Evolutionary conservation across 352 stramenopile species (phyloP).

Genomic region (Pythium periplocum): DNA sequence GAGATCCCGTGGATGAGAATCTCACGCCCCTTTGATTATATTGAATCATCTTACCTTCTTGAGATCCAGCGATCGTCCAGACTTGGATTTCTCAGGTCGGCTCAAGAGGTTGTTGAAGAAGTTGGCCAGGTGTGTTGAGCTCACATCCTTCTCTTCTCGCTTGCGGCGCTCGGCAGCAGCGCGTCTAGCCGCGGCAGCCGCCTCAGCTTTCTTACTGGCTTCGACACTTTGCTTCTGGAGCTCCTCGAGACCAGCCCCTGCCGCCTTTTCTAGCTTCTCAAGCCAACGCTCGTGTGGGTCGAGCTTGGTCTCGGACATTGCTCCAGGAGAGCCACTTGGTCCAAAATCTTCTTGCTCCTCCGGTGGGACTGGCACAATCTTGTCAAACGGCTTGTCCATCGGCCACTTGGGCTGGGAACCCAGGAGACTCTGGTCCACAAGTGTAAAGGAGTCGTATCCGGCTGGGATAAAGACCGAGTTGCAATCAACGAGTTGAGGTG

Average conservation of each 20-base stretch:
- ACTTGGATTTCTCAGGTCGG: constrained; percentile 77
- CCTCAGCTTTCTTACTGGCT: constrained; percentile 75
- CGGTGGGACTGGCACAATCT: constrained; percentile 61
- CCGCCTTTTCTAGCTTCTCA: constrained; percentile 77
- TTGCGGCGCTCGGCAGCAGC: constrained; percentile 66
- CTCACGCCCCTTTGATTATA: too few relatives aligned
- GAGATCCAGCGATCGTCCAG: constrained; percentile 44
- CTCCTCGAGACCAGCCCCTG: constrained; percentile 68
- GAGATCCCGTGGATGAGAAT: background rate
- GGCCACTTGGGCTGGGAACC: constrained; percentile 72
- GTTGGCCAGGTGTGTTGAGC: constrained; percentile 79
- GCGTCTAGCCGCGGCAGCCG: constrained; percentile 58
- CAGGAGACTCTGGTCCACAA: constrained; percentile 73
- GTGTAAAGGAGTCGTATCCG: constrained; percentile 70
- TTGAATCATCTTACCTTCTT: constrained; percentile 40
- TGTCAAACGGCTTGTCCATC: constrained; percentile 74
- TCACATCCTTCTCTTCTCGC: constrained; percentile 79
- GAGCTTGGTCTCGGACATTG: constrained; percentile 43
- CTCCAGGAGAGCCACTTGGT: constrained; percentile 1
- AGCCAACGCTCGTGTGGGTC: constrained; percentile 74
- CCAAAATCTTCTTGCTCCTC: constrained; percentile 29
- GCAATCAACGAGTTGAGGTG: constrained; percentile 71
- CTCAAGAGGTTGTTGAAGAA: constrained; percentile 88
- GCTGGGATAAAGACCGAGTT: constrained; percentile 67
- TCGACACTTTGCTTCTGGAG: constrained; percentile 83